Percentiles rank a stretch among this genome's conserved stretches.
These are phyloP conservation scores for Miscanthus lutarioriparius DNA, from an alignment of 176 grass and related monocot species.

Conservation along the genomic window DNA sequence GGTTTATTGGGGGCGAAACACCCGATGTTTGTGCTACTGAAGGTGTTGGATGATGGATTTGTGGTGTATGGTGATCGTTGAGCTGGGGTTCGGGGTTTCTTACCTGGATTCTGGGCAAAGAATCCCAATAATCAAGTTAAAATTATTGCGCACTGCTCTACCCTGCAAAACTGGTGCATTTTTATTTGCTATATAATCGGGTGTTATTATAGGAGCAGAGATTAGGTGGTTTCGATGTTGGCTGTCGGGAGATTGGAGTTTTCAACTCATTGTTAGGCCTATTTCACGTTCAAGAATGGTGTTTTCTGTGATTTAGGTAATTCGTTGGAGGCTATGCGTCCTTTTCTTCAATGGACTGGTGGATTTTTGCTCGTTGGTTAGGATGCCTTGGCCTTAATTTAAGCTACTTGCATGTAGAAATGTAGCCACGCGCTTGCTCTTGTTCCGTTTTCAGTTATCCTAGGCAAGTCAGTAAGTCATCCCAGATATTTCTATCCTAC, in stretches of 20 bases:
- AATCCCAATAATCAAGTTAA: not conserved
- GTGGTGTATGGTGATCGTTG: not conserved
- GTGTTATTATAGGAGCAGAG: not conserved
- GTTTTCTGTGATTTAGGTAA: slow-evolving; percentile 10
- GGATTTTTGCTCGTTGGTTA: slow-evolving; percentile 29
- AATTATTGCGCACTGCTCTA: not conserved
- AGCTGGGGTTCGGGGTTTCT: slow-evolving; percentile 27
- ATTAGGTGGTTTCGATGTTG: not conserved
- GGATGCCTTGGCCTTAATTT: slow-evolving; percentile 25
- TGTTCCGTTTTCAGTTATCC: slow-evolving; percentile 6
- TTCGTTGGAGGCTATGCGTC: not conserved
- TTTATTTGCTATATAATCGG: not conserved
- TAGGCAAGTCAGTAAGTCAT: not conserved
- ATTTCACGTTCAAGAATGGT: not conserved
- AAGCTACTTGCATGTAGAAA: slow-evolving; percentile 1
- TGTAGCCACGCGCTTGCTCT: not conserved
- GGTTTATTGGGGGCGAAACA: slow-evolving; percentile 14
- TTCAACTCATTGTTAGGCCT: not conserved
- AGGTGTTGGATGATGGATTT: not conserved
- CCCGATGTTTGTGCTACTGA: not conserved
- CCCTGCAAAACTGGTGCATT: not conserved
- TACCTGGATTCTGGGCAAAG: slow-evolving; percentile 18
- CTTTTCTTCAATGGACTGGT: slow-evolving; percentile 7
- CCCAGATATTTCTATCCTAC: not conserved
- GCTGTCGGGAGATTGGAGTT: slow-evolving; percentile 6